Percentiles rank a stretch among this genome's conserved stretches.
phyloP scores from a whole-genome alignment of 768 basidiomycete species.

The Phylloporus arenicola region DNA sequence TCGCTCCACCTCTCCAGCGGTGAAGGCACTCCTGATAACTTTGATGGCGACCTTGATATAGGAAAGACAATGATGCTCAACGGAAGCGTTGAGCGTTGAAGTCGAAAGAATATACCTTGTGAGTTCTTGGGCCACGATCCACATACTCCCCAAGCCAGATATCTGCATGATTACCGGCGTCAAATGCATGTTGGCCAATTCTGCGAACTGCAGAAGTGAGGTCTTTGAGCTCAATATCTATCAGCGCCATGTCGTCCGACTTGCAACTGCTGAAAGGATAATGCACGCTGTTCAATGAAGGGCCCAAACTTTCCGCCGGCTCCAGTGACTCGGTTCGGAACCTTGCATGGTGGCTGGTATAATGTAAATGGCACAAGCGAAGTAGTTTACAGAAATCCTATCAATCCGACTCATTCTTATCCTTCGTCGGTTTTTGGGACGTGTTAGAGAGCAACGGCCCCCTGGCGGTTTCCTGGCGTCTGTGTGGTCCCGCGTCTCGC shows the following conservation, averaged over 20 bases:
- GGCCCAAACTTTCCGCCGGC: too few relatives aligned
- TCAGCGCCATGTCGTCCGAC: conserved; percentile 14
- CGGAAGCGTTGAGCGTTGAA: background rate
- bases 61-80: background rate
- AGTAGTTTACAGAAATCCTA: background rate
- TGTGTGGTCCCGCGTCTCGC: too few relatives aligned
- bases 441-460: too few relatives aligned
- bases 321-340: too few relatives aligned
- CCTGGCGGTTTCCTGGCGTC: too few relatives aligned
- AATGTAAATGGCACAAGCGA: too few relatives aligned
- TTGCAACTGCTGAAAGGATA: too few relatives aligned
- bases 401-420: too few relatives aligned
- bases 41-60: conserved; percentile 23
- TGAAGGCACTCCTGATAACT: conserved; percentile 20
- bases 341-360: too few relatives aligned
- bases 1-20: conserved; percentile 10
- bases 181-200: conserved; percentile 14
- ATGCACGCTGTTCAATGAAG: too few relatives aligned
- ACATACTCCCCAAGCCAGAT: conserved; percentile 20
- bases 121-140: conserved; percentile 6
- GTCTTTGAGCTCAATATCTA: conserved; percentile 18
- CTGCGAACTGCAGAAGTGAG: conserved; percentile 14
- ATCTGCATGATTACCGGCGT: conserved; percentile 18
- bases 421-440: too few relatives aligned
- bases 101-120: conserved; percentile 3